Conservation (phyloP, 1,284 basidiomycete species). For the Retiboletus flavoniger region DNA sequence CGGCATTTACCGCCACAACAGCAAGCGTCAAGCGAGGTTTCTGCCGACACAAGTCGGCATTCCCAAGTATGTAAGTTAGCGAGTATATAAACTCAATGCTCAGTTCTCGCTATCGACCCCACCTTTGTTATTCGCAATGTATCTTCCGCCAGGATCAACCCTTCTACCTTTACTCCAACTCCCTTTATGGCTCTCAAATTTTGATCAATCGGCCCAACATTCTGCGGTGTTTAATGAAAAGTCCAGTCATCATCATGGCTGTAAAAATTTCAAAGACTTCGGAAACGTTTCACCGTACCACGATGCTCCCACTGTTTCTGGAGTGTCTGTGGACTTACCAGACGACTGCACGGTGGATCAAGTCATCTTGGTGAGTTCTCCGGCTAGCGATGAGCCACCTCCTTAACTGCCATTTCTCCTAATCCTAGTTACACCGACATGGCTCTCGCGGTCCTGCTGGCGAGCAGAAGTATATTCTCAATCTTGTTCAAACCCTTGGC, state of each 20-base stretch:
- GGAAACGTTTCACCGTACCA: slow-evolving; percentile 43
- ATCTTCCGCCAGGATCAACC: slow-evolving; percentile 9
- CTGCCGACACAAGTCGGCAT: no score
- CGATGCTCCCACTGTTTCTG: slow-evolving; percentile 34
- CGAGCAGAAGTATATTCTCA: slow-evolving; percentile 32
- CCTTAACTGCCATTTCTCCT: neutral
- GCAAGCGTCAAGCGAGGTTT: no score
- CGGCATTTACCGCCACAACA: no score
- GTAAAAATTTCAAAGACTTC: slow-evolving; percentile 22
- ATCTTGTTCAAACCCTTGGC: slow-evolving; percentile 37
- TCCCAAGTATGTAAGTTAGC: neutral
- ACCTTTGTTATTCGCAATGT: slow-evolving; percentile 10
- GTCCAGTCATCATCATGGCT: neutral
- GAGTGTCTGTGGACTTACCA: slow-evolving; percentile 38
- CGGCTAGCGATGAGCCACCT: neutral
- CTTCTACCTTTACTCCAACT: slow-evolving; percentile 18
- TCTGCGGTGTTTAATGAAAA: neutral
- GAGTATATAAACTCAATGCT: neutral
- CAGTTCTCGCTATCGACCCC: neutral
- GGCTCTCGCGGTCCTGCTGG: slow-evolving; percentile 31
- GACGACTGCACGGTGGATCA: slow-evolving; percentile 44
- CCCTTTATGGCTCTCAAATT: neutral
- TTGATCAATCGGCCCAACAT: neutral
- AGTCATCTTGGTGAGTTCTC: slow-evolving; percentile 36
- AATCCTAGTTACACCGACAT: slow-evolving; percentile 18